Percentiles rank a stretch among this genome's conserved stretches.
These are phyloP conservation scores for Phylloporus sp. DNA, from an alignment of 768 basidiomycete genomes.

Conservation along the genomic window DNA sequence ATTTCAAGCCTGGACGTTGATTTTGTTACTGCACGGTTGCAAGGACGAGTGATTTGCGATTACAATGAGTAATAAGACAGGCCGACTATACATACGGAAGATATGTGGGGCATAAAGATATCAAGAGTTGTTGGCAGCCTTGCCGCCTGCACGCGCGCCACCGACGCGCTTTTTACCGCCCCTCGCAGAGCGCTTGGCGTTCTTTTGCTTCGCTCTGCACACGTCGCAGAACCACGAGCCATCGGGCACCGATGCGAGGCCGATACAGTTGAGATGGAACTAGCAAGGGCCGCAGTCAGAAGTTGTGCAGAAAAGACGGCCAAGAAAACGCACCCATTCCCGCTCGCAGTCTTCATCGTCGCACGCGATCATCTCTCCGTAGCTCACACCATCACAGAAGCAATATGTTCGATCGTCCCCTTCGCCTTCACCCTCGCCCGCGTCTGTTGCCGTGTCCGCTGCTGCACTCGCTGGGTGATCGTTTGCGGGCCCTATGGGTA, in stretches of 20 bases:
- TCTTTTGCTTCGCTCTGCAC: conserved; percentile 55
- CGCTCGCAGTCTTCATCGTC: conserved; percentile 74
- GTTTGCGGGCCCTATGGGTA: conserved; percentile 26
- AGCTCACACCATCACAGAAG: conserved; percentile 78
- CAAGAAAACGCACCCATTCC: conserved; percentile 74
- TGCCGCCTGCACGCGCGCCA: conserved; percentile 29
- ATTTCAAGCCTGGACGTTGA: too few relatives aligned
- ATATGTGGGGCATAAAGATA: neutral
- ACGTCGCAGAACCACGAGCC: conserved; percentile 75
- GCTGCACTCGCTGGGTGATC: conserved; percentile 36
- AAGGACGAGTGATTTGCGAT: conserved; percentile 3
- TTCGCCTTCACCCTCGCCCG: conserved; percentile 50
- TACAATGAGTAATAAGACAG: conserved; percentile 24
- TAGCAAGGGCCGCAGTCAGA: conserved; percentile 29
- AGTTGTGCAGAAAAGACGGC: conserved; percentile 2
- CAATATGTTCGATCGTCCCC: conserved; percentile 71
- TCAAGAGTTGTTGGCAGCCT: conserved; percentile 30
- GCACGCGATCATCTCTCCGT: conserved; percentile 94
- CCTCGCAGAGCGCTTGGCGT: conserved; percentile 45
- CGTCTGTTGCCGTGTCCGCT: conserved; percentile 42
- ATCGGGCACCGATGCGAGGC: conserved; percentile 59
- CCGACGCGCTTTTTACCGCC: conserved; percentile 52
- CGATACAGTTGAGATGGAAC: conserved; percentile 81
- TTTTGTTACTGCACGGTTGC: neutral
- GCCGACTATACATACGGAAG: conserved; percentile 13